Base-by-base conservation (phyloP, 306 rosid genomes). In the Dalbergia cultrata region DNA sequence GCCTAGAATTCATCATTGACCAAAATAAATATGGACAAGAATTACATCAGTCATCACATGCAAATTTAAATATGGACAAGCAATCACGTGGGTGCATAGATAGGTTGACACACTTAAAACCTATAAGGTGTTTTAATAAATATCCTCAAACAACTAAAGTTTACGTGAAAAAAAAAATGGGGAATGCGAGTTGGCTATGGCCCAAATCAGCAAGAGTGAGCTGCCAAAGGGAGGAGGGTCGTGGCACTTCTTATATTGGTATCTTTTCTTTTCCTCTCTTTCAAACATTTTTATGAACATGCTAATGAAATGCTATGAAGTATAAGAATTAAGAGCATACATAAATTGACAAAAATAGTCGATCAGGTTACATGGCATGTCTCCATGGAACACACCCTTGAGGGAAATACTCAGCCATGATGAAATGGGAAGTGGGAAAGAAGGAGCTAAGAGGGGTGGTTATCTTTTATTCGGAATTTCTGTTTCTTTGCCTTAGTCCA, bases 1-100 rank as follows among this genome's bases (percentile, higher is more conserved):
- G 13, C 60, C 67, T 57, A 66, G 72, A 37, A 67, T 41, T 69
- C 52, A 74, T 31, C 31, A 43, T 50, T 54, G 22, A 81, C 52
- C 52, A 73, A 80, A 63, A 44, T 18, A 39, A 60, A n/a, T n/a
- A n/a, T n/a, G n/a, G n/a, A 54, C 60, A 54, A 2, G 10, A 54
- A 54, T 2, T 54, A 50, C 57, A 53, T 14, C 8, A 54, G 10
- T 54, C 26, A 17, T 54, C 60, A 54, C 22, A 54, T n/a, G 11
- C 8, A 54, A n/a, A 54, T n/a, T 54, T 16, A 54, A 54, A 16
- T 16, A 4, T 17, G 60, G 22, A 7, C 21, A 22, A n/a, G 60
- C 31, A 17, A 56, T 8, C 61, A 56, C 5, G 5, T 17, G 31
- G 61, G 12, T 56, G 4, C 61, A 18, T 26, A 17, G 4, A 18